These are phyloP conservation scores for Psilocybe cyanescens DNA, from an alignment of 768 basidiomycete genomes.

Conservation along the genomic window DNA sequence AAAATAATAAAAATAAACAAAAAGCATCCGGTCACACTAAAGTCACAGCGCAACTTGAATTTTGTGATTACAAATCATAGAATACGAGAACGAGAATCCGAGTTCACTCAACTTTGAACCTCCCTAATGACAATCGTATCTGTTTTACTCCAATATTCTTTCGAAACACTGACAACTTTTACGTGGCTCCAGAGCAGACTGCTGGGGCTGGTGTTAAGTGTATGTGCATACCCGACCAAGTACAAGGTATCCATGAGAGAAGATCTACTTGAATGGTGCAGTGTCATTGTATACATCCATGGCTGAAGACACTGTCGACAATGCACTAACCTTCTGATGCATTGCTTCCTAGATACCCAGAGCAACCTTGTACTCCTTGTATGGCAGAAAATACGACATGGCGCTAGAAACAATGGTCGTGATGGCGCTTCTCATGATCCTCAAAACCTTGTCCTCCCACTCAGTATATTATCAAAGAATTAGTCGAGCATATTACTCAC, in stretches of 20 bases:
- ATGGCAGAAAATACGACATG: background rate
- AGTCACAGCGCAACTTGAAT: too few species aligned
- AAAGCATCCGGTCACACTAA: too few species aligned
- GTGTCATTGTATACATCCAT: too few species aligned
- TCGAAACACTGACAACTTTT: too few species aligned
- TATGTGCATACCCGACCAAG: background rate
- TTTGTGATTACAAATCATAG: too few species aligned
- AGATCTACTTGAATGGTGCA: background rate
- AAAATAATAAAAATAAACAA: too few species aligned
- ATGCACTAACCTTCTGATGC: background rate
- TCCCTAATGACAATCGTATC: too few species aligned
- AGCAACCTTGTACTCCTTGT: background rate
- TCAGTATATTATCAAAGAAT: background rate
- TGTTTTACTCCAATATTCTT: too few species aligned
- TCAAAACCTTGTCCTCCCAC: constrained; percentile 13
- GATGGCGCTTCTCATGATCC: background rate
- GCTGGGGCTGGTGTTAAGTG: too few species aligned
- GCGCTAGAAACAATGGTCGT: background rate
- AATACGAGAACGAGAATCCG: too few species aligned
- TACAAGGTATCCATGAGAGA: constrained; percentile 13
- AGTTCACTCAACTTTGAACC: too few species aligned
- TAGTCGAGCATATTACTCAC: background rate
- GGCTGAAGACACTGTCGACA: background rate
- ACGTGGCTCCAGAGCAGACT: too few species aligned
- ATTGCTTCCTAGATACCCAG: background rate